Evolutionary conservation across 148 eudicot species (phyloP).

Genomic region (Dianthus caryophyllus): DNA sequence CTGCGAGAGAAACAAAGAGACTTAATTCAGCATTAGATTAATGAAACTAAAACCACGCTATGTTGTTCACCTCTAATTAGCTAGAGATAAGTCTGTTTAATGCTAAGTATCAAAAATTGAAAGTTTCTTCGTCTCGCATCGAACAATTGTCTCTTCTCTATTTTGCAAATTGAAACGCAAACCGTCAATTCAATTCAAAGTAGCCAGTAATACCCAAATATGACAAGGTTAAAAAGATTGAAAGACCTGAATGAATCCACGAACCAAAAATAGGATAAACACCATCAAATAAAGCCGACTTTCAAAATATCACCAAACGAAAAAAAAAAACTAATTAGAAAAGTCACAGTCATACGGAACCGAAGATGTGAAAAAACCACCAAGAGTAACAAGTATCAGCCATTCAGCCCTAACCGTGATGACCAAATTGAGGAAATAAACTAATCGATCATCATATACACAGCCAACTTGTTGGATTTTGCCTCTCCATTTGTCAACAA

Average conservation of each 20-base stretch:
- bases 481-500: too few relatives aligned
- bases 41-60: neutral
- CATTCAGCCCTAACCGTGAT: neutral
- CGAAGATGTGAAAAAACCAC: neutral
- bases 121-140: too few relatives aligned
- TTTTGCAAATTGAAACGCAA: neutral
- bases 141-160: neutral
- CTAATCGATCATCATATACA: neutral
- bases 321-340: neutral
- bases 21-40: neutral
- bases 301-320: neutral
- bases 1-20: constrained; percentile 33
- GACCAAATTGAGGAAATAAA: neutral
- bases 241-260: neutral
- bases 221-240: neutral
- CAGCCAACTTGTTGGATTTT: too few relatives aligned
- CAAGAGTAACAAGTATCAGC: neutral
- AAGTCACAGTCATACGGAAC: neutral
- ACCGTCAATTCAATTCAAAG: neutral
- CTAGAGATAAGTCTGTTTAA: constrained; percentile 1
- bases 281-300: neutral
- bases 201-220: neutral
- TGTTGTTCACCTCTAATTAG: neutral
- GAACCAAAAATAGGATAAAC: constrained; percentile 3
- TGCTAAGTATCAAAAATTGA: neutral